Percentiles rank a stretch among this genome's conserved stretches.
phyloP scores from a whole-genome alignment of 805 yeast genomes.

The Teunomyces aglyptinius region DNA sequence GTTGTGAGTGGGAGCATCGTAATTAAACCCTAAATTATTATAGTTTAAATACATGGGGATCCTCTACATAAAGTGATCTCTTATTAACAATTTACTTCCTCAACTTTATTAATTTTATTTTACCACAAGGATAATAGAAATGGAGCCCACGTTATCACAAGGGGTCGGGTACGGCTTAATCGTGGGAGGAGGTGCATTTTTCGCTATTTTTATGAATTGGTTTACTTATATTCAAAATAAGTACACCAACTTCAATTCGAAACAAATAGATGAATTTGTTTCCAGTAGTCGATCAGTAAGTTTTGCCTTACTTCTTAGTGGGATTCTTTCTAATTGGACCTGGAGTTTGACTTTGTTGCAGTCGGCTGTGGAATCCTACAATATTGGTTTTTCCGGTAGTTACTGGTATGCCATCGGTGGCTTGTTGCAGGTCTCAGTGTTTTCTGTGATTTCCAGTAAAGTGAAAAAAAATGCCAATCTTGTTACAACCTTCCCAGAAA shows the following conservation, averaged over 20 bases:
- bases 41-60: neutral
- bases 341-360: conserved; percentile 26
- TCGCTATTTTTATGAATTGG: conserved; percentile 15
- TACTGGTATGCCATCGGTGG: conserved; percentile 27
- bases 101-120: neutral
- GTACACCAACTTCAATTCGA: conserved; percentile 12
- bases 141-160: conserved; percentile 15
- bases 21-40: too few species aligned
- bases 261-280: conserved; percentile 16
- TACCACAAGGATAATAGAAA: neutral
- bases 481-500: conserved; percentile 30
- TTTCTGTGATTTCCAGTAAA: conserved; percentile 32
- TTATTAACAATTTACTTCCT: neutral
- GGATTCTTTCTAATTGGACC: conserved; percentile 28
- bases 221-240: conserved; percentile 15
- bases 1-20: too few species aligned
- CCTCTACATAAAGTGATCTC: neutral
- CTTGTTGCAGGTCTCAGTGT: conserved; percentile 29
- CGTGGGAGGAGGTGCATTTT: conserved; percentile 17
- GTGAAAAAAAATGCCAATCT: conserved; percentile 30
- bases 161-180: conserved; percentile 18
- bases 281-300: conserved; percentile 17
- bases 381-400: conserved; percentile 21
- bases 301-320: conserved; percentile 14
- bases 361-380: conserved; percentile 19